Conservation (phyloP, 2,329 filamentous ascomycete species). For the Chaetomiaceae sp. region DNA sequence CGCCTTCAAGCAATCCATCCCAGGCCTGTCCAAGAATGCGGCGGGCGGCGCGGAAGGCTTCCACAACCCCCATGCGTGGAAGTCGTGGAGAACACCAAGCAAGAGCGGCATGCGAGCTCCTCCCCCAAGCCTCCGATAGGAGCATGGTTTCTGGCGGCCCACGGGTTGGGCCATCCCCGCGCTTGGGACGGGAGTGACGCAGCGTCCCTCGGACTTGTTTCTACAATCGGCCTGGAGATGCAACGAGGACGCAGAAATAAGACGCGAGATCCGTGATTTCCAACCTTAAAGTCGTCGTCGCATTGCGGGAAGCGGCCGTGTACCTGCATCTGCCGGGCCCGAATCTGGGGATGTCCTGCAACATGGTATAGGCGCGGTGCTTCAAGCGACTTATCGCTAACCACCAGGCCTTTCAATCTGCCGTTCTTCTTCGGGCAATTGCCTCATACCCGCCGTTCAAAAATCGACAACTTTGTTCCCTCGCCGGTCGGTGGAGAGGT, state of each 20-base stretch:
- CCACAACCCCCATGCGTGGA: constrained; percentile 26
- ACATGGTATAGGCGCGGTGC: too few relatives aligned
- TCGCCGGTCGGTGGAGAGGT: too few relatives aligned
- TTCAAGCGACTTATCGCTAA: too few relatives aligned
- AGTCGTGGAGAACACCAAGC: constrained; percentile 14
- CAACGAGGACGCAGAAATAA: constrained; percentile 11
- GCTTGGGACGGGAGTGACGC: constrained; percentile 18
- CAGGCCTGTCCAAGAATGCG: too few relatives aligned
- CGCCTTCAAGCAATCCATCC: too few relatives aligned
- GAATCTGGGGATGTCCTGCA: too few relatives aligned
- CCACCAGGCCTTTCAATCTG: too few relatives aligned
- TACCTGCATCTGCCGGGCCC: constrained; percentile 9
- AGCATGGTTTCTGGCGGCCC: constrained; percentile 9
- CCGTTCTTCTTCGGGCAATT: too few relatives aligned
- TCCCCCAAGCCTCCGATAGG: too few relatives aligned
- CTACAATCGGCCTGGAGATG: constrained; percentile 23
- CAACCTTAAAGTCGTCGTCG: constrained; percentile 22
- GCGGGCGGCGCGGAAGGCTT: too few relatives aligned
- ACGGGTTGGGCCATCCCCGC: constrained; percentile 14
- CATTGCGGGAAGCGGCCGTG: constrained; percentile 6
- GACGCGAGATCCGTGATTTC: constrained; percentile 17
- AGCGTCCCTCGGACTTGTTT: constrained; percentile 21
- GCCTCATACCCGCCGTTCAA: too few relatives aligned
- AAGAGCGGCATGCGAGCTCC: constrained; percentile 13
- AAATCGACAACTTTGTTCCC: too few relatives aligned